These are phyloP conservation scores for Daedaleopsis sinensis DNA, from an alignment of 768 basidiomycete genomes.

Conservation along the genomic window DNA sequence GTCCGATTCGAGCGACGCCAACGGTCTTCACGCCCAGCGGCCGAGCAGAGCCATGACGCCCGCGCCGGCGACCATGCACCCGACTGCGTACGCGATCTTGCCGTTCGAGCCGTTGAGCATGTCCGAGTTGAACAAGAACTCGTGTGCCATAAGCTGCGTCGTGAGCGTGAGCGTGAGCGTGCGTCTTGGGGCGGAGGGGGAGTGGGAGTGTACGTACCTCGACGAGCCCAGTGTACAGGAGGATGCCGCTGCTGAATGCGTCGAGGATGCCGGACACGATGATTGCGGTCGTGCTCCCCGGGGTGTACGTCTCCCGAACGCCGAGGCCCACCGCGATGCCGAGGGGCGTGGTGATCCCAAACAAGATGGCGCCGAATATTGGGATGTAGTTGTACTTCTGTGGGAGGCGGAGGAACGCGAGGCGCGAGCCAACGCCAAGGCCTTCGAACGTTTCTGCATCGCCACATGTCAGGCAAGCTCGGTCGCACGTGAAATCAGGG, in stretches of 20 bases:
- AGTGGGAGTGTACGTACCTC: conserved; percentile 52
- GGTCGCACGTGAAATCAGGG: background rate
- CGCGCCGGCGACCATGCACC: conserved; percentile 81
- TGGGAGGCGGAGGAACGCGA: conserved; percentile 75
- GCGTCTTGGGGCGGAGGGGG: no score
- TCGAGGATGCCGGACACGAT: conserved; percentile 89
- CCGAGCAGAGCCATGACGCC: conserved; percentile 92
- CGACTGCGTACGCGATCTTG: conserved; percentile 71
- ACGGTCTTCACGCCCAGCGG: conserved; percentile 71
- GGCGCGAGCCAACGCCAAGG: conserved; percentile 87
- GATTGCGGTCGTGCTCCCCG: conserved; percentile 69
- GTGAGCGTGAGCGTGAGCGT: background rate
- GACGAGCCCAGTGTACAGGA: conserved; percentile 86
- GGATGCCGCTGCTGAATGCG: conserved; percentile 82
- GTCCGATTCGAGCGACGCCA: background rate
- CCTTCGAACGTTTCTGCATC: conserved; percentile 90
- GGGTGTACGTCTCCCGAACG: conserved; percentile 78
- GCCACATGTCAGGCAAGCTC: background rate
- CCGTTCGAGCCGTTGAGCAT: conserved; percentile 73
- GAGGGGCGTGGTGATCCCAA: conserved; percentile 81
- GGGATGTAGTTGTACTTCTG: conserved; percentile 58
- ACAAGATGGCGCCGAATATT: conserved; percentile 60
- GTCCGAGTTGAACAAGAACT: conserved; percentile 88
- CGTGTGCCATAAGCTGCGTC: conserved; percentile 88
- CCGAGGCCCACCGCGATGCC: conserved; percentile 85